These are phyloP conservation scores for Peziza echinospora DNA, from an alignment of 495 filamentous ascomycete genomes.

Conservation along the genomic window DNA sequence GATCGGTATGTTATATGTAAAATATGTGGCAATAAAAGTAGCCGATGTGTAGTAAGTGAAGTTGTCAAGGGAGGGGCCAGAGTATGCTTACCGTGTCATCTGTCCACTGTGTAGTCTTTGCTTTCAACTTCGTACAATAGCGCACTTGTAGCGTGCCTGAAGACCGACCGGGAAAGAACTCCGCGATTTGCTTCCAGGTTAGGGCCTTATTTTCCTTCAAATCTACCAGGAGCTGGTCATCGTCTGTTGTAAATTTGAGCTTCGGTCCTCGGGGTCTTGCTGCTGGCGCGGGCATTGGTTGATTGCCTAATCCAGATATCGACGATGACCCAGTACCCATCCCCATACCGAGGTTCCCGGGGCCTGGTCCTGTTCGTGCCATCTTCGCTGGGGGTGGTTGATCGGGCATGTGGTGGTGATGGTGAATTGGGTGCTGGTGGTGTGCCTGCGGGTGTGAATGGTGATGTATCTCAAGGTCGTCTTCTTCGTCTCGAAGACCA, in stretches of 20 bases:
- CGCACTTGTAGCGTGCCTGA: constrained; percentile 78
- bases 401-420: constrained; percentile 51
- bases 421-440: constrained; percentile 25
- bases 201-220: constrained; percentile 81
- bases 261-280: constrained; percentile 60
- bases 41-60: constrained; percentile 1
- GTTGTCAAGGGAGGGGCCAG: background rate
- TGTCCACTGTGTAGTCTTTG: constrained; percentile 78
- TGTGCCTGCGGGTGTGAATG: constrained; percentile 15
- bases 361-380: constrained; percentile 25
- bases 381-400: constrained; percentile 37
- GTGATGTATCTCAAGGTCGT: constrained; percentile 18
- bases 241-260: constrained; percentile 73
- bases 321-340: constrained; percentile 25
- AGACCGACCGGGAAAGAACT: constrained; percentile 76
- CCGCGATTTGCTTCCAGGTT: constrained; percentile 89
- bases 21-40: background rate
- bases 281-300: constrained; percentile 50
- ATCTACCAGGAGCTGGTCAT: constrained; percentile 63
- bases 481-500: constrained; percentile 18
- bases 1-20: constrained; percentile 12
- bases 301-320: background rate
- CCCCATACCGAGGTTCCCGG: constrained; percentile 45
- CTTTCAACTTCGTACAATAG: constrained; percentile 84
- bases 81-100: constrained; percentile 55